Conservation (phyloP, 1,284 basidiomycete genomes). For the Hymenochaete sp. region DNA sequence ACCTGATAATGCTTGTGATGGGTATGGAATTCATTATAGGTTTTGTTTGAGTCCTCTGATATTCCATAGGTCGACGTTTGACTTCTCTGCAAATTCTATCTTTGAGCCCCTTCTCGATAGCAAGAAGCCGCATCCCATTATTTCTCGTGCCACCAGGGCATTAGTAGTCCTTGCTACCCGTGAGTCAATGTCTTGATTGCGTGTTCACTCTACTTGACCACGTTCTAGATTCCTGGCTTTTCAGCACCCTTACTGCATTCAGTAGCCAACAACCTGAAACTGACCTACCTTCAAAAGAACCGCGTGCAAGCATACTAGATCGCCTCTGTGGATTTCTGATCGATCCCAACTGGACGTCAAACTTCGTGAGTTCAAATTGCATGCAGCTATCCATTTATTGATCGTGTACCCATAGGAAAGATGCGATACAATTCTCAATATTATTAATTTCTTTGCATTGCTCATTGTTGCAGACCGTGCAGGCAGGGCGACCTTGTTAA, state of each 20-base stretch:
- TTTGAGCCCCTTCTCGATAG: constrained; percentile 41
- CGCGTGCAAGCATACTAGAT: constrained; percentile 44
- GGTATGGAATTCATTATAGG: too few relatives aligned
- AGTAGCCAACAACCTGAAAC: too few relatives aligned
- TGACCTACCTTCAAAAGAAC: too few relatives aligned
- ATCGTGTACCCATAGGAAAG: constrained; percentile 22
- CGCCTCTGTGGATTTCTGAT: constrained; percentile 43
- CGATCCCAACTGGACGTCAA: constrained; percentile 33
- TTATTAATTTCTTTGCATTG: constrained; percentile 49
- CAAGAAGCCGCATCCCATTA: constrained; percentile 41
- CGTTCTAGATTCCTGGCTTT: too few relatives aligned
- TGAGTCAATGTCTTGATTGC: constrained; percentile 29
- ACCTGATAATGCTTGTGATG: constrained; percentile 34
- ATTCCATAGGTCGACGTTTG: too few relatives aligned
- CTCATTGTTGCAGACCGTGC: constrained; percentile 47
- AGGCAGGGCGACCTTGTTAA: constrained; percentile 38
- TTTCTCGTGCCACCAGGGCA: constrained; percentile 37
- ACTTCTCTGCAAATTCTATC: too few relatives aligned
- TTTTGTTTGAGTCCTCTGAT: too few relatives aligned
- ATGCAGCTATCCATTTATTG: constrained; percentile 13
- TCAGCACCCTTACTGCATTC: too few relatives aligned
- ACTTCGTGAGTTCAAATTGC: constrained; percentile 33
- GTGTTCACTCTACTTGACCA: neutral
- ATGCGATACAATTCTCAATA: constrained; percentile 34
- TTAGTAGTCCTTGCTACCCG: constrained; percentile 50